Percentiles rank a stretch among this genome's conserved stretches.
These are phyloP conservation scores for Roridomyces roridus DNA, from an alignment of 768 basidiomycete species.

Conservation along the genomic window DNA sequence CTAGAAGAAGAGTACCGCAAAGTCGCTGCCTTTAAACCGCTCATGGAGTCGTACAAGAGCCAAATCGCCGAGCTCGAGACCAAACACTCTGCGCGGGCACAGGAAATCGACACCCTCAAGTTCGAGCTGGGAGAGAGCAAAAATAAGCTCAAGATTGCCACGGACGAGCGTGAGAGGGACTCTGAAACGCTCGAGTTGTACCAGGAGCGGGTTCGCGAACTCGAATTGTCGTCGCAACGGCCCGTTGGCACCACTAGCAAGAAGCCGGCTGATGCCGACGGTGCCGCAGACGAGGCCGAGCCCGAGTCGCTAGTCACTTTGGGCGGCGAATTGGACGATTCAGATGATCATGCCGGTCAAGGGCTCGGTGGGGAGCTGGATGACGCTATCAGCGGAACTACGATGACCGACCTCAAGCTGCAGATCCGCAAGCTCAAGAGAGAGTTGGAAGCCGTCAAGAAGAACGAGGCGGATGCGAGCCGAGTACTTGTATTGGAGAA, in stretches of 20 bases:
- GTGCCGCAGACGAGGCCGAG: constrained; percentile 42
- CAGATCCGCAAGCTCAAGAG: constrained; percentile 82
- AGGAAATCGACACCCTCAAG: constrained; percentile 74
- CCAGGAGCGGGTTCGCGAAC: constrained; percentile 89
- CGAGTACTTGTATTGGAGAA: constrained; percentile 88
- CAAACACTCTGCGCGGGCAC: constrained; percentile 66
- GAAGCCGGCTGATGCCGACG: constrained; percentile 32
- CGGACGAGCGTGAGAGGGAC: constrained; percentile 77
- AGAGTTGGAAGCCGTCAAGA: constrained; percentile 77
- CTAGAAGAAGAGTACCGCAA: constrained; percentile 94
- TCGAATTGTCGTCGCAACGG: constrained; percentile 73
- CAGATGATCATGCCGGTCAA: constrained; percentile 53
- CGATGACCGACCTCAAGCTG: constrained; percentile 91
- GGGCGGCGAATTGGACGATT: constrained; percentile 33
- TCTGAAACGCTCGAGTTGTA: constrained; percentile 87
- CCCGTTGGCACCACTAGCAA: constrained; percentile 39
- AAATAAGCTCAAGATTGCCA: constrained; percentile 69
- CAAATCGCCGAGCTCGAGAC: constrained; percentile 84
- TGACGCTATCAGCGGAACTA: constrained; percentile 81
- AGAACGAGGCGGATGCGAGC: constrained; percentile 79
- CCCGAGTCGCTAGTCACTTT: constrained; percentile 43
- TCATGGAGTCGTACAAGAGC: constrained; percentile 91
- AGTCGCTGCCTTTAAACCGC: constrained; percentile 82
- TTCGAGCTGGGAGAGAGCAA: constrained; percentile 81
- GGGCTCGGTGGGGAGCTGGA: constrained; percentile 89